These are phyloP conservation scores for Termitomyces sp. DNA, from an alignment of 768 basidiomycete species.

Conservation along the genomic window DNA sequence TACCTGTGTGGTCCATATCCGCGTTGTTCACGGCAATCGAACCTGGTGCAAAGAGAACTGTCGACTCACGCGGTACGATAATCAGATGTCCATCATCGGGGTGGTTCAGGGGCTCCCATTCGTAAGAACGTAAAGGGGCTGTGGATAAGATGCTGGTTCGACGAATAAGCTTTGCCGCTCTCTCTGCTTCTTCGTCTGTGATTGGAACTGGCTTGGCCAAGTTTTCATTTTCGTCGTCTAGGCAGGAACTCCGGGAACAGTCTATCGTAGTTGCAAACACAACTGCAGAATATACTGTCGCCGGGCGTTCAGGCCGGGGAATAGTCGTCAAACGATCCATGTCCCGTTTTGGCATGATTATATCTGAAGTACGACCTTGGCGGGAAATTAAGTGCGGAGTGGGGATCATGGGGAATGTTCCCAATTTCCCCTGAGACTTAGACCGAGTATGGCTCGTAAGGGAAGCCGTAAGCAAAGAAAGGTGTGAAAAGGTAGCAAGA, in stretches of 20 bases:
- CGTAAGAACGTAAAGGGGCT: background rate
- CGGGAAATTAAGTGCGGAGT: background rate
- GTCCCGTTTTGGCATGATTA: background rate
- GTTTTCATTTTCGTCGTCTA: background rate
- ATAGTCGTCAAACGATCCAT: background rate
- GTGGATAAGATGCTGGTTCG: conserved; percentile 9
- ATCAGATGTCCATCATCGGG: background rate
- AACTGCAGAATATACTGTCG: background rate
- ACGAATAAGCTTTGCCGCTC: conserved; percentile 1
- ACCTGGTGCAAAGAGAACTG: background rate
- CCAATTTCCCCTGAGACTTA: conserved; percentile 5
- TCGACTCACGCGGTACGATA: background rate
- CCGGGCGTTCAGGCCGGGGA: background rate
- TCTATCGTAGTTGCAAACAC: background rate
- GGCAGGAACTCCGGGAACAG: background rate
- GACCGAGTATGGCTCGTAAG: conserved; percentile 5
- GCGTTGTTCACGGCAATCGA: background rate
- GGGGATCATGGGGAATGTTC: background rate
- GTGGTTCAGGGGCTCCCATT: background rate
- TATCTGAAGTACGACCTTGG: background rate
- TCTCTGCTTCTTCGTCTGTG: background rate
- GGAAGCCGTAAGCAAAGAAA: background rate
- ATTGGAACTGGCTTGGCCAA: background rate
- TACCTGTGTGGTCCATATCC: background rate
- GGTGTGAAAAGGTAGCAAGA: conserved; percentile 9